Base-by-base conservation (phyloP, 148 eudicot genomes). In the Fagopyrum tataricum region DNA sequence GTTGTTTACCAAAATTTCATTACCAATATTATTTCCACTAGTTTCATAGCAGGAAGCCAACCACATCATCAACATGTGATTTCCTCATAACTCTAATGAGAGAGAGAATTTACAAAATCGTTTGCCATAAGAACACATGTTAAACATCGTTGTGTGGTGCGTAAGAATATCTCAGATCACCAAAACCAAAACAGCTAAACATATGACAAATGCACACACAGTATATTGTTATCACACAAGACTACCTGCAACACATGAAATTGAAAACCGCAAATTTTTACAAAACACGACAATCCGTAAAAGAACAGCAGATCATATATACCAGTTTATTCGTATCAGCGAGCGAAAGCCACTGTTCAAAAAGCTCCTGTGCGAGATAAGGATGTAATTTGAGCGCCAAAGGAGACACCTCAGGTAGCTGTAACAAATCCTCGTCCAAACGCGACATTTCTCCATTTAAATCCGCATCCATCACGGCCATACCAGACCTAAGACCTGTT, bases 321-420 rank as follows among this genome's bases (percentile, higher is more conserved):
- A 93, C 98, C 92, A 91, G 52, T 10, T 84, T 77, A 79, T 79
- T 81, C 15, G 96, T 86, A 23, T 93, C 90, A 2, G 87, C 84
- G 5, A 91, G 91, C 55, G 98, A 91, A 55, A 91, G 90, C 98
- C 98, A 93, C 80, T 88, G 93, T 64, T 90, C 94, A 53, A 87
- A 93, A 6, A 93, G 85, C 77, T 86, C 88, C 75, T 87, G 87
- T 4, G 95, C 92, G 15, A 93, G 73, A 24, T 77, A 78, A 10
- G 98, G 98, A 76, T 84, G 85, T 13, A 92, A 81, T 83, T 89
- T 91, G 52, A 91, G 70, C 1, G 95, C 85, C 79, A 82, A 76
- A 53, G 95, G 84, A 43, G 98, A 91, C 70, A 93, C 44, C 83
- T 91, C 97, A 26, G 87, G 82, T 7, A 93, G 85, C 85, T 89